Evolutionary conservation across 768 basidiomycete genomes (phyloP).

Genomic region (Termitomyces sp.): DNA sequence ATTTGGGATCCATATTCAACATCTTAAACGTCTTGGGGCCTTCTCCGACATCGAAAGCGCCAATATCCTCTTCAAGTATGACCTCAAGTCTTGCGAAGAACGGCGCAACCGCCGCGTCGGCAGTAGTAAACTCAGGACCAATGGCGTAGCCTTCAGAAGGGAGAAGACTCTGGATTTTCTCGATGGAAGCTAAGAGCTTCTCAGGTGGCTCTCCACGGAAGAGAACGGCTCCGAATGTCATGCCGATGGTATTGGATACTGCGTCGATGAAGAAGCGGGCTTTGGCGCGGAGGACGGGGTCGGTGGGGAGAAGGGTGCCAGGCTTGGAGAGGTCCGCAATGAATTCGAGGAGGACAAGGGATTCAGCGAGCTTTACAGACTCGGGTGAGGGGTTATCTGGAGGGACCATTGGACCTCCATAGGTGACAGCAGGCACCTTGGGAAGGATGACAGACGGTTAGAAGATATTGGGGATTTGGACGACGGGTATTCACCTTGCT

Average conservation of each 20-base stretch:
- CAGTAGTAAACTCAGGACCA: conserved; percentile 49
- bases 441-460: neutral
- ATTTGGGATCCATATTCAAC: conserved; percentile 41
- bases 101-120: conserved; percentile 58
- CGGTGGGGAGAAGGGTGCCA: conserved; percentile 48
- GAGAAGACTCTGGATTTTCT: conserved; percentile 46
- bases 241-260: conserved; percentile 41
- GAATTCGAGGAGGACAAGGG: conserved; percentile 64
- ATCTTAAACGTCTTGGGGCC: conserved; percentile 40
- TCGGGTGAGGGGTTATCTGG: conserved; percentile 57
- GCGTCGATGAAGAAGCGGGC: conserved; percentile 63
- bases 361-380: conserved; percentile 61
- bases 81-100: conserved; percentile 53
- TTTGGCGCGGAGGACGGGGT: conserved; percentile 53
- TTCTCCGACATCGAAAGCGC: conserved; percentile 43
- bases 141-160: conserved; percentile 43
- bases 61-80: conserved; percentile 14
- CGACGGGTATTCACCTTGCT: conserved; percentile 43
- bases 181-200: conserved; percentile 37
- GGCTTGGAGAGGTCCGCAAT: conserved; percentile 51
- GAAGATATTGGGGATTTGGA: neutral
- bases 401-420: conserved; percentile 55
- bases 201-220: conserved; percentile 37
- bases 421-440: conserved; percentile 57
- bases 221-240: conserved; percentile 34